Evolutionary conservation across 148 eudicot species (phyloP).

Genomic region (Chenopodium album): DNA sequence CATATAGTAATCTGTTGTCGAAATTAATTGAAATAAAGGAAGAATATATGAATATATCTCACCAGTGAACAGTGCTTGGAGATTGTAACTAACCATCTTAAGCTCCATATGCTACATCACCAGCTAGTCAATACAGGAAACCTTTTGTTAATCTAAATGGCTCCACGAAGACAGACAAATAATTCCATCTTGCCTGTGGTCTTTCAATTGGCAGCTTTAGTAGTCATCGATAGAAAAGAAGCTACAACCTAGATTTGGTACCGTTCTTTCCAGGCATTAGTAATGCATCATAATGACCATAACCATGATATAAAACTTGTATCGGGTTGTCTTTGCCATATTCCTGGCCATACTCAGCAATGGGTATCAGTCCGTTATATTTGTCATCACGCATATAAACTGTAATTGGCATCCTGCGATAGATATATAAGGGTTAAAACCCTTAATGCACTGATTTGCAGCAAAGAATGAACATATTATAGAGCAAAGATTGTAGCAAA

Average conservation of each 20-base stretch:
- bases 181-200: not conserved
- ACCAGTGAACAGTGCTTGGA: not conserved
- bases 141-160: not conserved
- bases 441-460: not conserved
- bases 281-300: constrained; percentile 93
- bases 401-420: constrained; percentile 88
- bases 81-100: not conserved
- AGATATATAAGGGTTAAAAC: not conserved
- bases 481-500: not conserved
- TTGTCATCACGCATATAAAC: constrained; percentile 79
- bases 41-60: not conserved
- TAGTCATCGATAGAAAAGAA: not conserved
- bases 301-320: constrained; percentile 78
- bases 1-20: not conserved
- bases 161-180: not conserved
- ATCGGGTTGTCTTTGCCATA: constrained; percentile 88
- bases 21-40: not conserved
- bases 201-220: not conserved
- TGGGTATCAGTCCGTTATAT: constrained; percentile 71
- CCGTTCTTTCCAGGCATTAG: constrained; percentile 57
- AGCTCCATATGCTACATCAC: not conserved
- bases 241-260: constrained; percentile 54
- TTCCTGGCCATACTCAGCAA: constrained; percentile 95
- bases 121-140: not conserved
- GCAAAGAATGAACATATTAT: not conserved